Percentiles rank a stretch among this genome's conserved stretches.
Evolutionary conservation across 2,329 filamentous ascomycete genomes (phyloP).

Genomic region (Monosporascus sp.): DNA sequence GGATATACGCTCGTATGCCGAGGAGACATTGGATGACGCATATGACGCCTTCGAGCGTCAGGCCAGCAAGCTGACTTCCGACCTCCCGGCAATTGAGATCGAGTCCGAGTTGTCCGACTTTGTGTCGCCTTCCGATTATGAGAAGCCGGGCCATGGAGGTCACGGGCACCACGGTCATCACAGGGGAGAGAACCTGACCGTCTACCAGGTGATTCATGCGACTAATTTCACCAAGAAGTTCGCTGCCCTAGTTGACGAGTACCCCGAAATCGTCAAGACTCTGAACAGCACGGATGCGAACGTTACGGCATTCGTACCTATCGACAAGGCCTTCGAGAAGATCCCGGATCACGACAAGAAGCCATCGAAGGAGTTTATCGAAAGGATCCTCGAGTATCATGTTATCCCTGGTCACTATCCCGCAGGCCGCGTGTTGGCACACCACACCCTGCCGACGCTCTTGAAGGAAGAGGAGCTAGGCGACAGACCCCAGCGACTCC

Average conservation of each 20-base stretch:
- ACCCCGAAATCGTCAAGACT: conserved; percentile 63
- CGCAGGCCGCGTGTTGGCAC: conserved; percentile 57
- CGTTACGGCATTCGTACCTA: conserved; percentile 77
- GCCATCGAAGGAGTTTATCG: conserved; percentile 64
- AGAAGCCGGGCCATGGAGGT: neutral
- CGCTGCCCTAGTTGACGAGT: conserved; percentile 66
- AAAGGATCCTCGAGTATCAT: conserved; percentile 70
- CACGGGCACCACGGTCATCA: conserved; percentile 18
- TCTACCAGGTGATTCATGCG: conserved; percentile 73
- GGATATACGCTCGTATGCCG: conserved; percentile 9
- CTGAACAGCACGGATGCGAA: conserved; percentile 72
- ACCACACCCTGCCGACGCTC: conserved; percentile 69
- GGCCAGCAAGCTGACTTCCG: conserved; percentile 8
- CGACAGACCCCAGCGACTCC: conserved; percentile 64
- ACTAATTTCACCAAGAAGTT: conserved; percentile 75
- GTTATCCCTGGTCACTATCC: conserved; percentile 63
- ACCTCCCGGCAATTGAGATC: conserved; percentile 9
- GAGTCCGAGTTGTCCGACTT: conserved; percentile 14
- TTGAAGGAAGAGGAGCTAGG: conserved; percentile 56
- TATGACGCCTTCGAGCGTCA: conserved; percentile 12
- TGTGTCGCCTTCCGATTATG: conserved; percentile 6
- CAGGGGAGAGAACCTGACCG: conserved; percentile 58
- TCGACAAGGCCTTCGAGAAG: conserved; percentile 67
- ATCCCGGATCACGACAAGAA: conserved; percentile 48
- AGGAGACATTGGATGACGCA: conserved; percentile 6